Base-by-base conservation (phyloP, 108 stramenopile species). In the Parietichytrium sp. region DNA sequence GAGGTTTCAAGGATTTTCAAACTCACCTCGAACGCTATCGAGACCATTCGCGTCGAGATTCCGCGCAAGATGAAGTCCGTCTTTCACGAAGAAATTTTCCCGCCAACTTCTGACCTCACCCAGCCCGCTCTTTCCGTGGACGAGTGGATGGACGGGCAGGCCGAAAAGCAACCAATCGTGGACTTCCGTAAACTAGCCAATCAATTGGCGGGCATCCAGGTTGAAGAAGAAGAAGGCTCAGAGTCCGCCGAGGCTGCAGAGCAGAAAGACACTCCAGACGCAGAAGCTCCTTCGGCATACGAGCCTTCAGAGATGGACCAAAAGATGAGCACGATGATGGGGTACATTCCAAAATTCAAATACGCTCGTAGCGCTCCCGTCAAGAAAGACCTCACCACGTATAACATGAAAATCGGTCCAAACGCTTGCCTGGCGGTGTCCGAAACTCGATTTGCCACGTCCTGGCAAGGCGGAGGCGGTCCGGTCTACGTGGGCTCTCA, bases 391-490 rank as follows among this genome's bases (percentile, higher is more conserved):
- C 38, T n/a, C 10, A 72, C 61, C 6, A 42, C 45, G 13, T 72
- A 72, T 42, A 72, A 72, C 20, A 10, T 72, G 10, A 72, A 33
- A 31, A 20, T 72, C 16, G 61, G 61, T 12, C 61, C 61, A 12
- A 33, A 72, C 38, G 38, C 61, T n/a, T 16, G 20, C 15, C 15
- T 72, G 33, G 42, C 38, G 38, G 61, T 72, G 10, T 33, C 38
- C 6, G 61, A 33, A n/a, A 33, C 23, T n/a, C 61, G 61, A 45
- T 72, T 72, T 72, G 61, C 61, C 6, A 42, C 45, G 29, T 42
- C 61, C 20, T 72, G 61, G 61, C 61, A 72, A 16, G 61, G 61
- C 61, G 61, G 61, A 6, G 61, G 61, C 42, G 61, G 61, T 6
- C 61, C 61, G 15, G 61, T 72, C 42, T 45, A 23, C 45, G 61